Evolutionary conservation across 208 protist genomes (phyloP).

Genomic region (Angomonas deanei): DNA sequence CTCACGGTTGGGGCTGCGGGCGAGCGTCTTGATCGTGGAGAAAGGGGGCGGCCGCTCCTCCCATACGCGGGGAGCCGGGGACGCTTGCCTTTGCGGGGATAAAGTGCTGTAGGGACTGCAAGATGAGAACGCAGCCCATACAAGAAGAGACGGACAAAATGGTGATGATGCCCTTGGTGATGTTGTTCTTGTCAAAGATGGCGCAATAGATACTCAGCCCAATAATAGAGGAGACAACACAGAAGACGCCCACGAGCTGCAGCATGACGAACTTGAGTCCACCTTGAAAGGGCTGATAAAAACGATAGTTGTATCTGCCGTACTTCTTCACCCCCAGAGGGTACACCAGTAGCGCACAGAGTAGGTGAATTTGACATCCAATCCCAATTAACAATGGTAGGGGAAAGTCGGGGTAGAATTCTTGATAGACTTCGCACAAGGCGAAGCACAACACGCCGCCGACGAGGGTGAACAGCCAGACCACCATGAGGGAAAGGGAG

Average conservation of each 20-base stretch:
- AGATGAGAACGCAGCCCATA: slow-evolving; percentile 50
- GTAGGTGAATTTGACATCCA: slow-evolving; percentile 29
- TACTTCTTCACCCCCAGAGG: slow-evolving; percentile 36
- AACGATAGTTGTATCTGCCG: slow-evolving; percentile 34
- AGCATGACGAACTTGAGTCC: slow-evolving; percentile 64
- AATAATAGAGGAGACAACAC: slow-evolving; percentile 20
- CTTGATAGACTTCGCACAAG: slow-evolving; percentile 57
- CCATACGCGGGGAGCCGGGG: neutral
- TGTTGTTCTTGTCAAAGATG: slow-evolving; percentile 17
- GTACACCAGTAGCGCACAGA: slow-evolving; percentile 46
- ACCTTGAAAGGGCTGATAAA: slow-evolving; percentile 82
- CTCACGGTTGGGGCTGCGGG: slow-evolving; percentile 55
- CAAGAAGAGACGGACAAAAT: slow-evolving; percentile 24
- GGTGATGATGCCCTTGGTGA: slow-evolving; percentile 38
- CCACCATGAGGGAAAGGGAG: slow-evolving; percentile 41
- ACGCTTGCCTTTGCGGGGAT: neutral
- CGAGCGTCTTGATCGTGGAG: slow-evolving; percentile 30
- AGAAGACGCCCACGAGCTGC: slow-evolving; percentile 59
- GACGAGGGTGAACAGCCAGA: slow-evolving; percentile 49
- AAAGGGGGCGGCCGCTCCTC: slow-evolving; percentile 7
- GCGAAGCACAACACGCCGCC: slow-evolving; percentile 41
- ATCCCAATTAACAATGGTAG: slow-evolving; percentile 38
- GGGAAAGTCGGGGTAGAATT: slow-evolving; percentile 34
- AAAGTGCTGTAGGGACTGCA: slow-evolving; percentile 58
- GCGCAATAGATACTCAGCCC: slow-evolving; percentile 20